Evolutionary conservation across 495 filamentous ascomycete species (phyloP), one percentile per base, ranked within the genome.

Genomic region (Hyaloscypha hepaticicola): DNA sequence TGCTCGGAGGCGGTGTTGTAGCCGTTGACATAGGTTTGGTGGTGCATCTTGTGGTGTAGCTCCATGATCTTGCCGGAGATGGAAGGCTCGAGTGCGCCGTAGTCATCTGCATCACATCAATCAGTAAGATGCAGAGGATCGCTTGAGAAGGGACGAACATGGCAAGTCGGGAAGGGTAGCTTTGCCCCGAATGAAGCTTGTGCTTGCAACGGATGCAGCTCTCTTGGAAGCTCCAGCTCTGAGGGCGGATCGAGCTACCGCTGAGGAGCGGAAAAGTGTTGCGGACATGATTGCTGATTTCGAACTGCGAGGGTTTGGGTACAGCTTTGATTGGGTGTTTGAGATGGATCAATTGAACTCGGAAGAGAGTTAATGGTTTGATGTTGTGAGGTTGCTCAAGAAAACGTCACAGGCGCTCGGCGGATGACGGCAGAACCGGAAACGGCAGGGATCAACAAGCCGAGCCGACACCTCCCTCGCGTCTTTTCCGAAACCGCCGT

Each of bases 41-140:
- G 89, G 79, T 92, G 89, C 72, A 87, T 89, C 72, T 79, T 82
- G 83, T 92, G 86, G 78, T 92, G 89, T 8, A 92, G 82, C 84
- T 99, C 94, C 95, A 99, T 99, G 81, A 99, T 99, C 83, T 92
- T 88, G 79, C 91, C 93, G 49, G 90, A 93, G 80, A 99, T 96
- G 75, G 90, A 78, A 68, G 95, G 95, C 77, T 99, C 95, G 72
- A 99, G 91, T 26, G 92, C 95, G 66, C 87, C 87, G 78, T 92
- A 95, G 79, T 93, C 91, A 73, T 93, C 90, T 93, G 51, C 5
- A 26, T n/a, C 22, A 9, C 12, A 63, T 53, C 50, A 53, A 27
- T 53, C n/a, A 59, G n/a, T 11, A 55, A 21, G 41, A 50, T 33
- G 22, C 5, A 19, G 19, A 58, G 45, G 45, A 59, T 45, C 19